phyloP scores from a whole-genome alignment of 495 filamentous ascomycete genomes.

The Tricharina praecox region DNA sequence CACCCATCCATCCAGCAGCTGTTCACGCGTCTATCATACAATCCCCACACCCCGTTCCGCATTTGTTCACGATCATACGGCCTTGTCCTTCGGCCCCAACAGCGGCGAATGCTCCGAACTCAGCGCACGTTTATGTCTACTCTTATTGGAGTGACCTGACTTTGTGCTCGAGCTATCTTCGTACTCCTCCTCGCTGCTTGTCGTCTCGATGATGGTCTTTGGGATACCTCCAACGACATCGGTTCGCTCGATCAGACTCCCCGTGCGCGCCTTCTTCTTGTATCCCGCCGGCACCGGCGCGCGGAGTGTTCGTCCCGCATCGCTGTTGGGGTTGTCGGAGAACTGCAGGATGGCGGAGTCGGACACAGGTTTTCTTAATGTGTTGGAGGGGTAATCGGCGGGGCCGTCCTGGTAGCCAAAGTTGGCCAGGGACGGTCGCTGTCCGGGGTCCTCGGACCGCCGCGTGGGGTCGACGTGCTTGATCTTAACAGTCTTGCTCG shows the following conservation, averaged over 20 bases:
- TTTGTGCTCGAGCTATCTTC: neutral
- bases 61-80: neutral
- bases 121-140: neutral
- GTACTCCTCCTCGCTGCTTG: conserved; percentile 10
- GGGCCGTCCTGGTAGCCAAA: neutral
- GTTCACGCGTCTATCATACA: too few species aligned
- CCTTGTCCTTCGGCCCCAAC: neutral
- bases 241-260: conserved; percentile 23
- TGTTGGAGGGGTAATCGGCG: neutral
- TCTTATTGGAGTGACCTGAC: neutral
- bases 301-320: neutral
- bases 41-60: too few species aligned
- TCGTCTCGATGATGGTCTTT: conserved; percentile 27
- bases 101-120: neutral
- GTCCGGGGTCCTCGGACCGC: neutral
- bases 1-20: too few species aligned
- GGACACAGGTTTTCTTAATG: too few species aligned
- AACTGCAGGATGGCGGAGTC: neutral
- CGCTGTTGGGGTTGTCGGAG: neutral
- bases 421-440: neutral
- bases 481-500: conserved; percentile 73
- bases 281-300: neutral
- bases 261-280: conserved; percentile 20
- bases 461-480: conserved; percentile 13
- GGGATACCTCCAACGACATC: conserved; percentile 17